Percentiles rank a stretch among this genome's conserved stretches.
Evolutionary conservation across 306 rosid genomes (phyloP).

Genomic region (Carpinus fangiana): DNA sequence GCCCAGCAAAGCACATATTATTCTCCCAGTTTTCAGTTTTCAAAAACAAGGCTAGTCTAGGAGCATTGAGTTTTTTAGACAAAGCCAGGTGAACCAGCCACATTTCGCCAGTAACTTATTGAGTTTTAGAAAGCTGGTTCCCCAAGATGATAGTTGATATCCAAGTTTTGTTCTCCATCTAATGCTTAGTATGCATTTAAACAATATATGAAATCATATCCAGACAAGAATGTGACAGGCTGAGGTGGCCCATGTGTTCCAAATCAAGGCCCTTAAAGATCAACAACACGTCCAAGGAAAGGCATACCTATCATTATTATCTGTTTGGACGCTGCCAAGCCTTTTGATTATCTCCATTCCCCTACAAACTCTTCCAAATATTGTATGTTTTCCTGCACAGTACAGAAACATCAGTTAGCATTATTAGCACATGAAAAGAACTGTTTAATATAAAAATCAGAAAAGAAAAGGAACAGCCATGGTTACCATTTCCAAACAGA

Average conservation of each 20-base stretch:
- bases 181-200: neutral
- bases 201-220: neutral
- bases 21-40: neutral
- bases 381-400: constrained; percentile 86
- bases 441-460: constrained; percentile 3
- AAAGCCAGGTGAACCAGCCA: neutral
- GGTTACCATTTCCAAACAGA: constrained; percentile 2
- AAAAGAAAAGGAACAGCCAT: constrained; percentile 9
- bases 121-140: neutral
- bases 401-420: constrained; percentile 28
- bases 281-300: constrained; percentile 6
- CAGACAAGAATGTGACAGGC: constrained; percentile 5
- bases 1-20: neutral
- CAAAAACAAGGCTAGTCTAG: neutral
- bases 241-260: neutral
- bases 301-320: constrained; percentile 87
- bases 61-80: neutral
- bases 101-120: neutral
- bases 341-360: constrained; percentile 98
- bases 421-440: constrained; percentile 17
- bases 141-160: neutral
- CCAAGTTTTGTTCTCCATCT: neutral
- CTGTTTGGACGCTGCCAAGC: constrained; percentile 97
- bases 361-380: constrained; percentile 81
- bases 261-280: neutral